Conservation (phyloP, 176 grass and related monocot genomes). For the Avena insularis region DNA sequence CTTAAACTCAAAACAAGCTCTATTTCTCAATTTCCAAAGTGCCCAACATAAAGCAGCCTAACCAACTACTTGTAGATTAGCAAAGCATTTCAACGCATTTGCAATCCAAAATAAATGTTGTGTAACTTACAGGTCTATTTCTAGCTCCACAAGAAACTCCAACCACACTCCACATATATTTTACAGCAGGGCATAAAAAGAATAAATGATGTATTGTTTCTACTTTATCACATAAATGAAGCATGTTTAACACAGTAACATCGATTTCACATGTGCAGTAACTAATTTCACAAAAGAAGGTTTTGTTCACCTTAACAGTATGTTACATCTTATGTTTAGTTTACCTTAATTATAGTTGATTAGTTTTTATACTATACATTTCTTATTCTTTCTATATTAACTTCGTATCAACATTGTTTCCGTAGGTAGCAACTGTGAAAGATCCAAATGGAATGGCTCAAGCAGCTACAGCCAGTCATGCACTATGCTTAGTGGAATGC, state of each 20-base stretch:
- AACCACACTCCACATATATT: no score
- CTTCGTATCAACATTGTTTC: not conserved
- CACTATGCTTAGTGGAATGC: conserved; percentile 44
- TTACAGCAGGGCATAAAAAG: no score
- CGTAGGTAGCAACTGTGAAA: conserved; percentile 43
- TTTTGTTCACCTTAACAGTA: not conserved
- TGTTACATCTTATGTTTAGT: conserved; percentile 4
- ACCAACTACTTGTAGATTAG: no score
- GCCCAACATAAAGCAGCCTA: no score
- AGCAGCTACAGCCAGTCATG: conserved; percentile 18
- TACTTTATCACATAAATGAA: no score
- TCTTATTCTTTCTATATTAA: not conserved
- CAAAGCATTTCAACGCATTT: no score
- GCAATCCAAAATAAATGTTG: no score
- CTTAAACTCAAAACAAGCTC: no score
- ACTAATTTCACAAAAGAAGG: not conserved
- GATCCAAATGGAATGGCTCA: conserved; percentile 42
- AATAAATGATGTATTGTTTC: no score
- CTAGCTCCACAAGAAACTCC: no score
- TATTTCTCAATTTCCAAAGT: no score
- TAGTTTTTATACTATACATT: not conserved
- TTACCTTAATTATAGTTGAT: conserved; percentile 19
- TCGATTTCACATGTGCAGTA: not conserved
- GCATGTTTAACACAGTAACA: not conserved
- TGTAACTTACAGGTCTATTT: no score